Evolutionary conservation across 2,329 filamentous ascomycete genomes (phyloP), one percentile per base, ranked within the genome.

Genomic region (Pseudogymnoascus pannorum): DNA sequence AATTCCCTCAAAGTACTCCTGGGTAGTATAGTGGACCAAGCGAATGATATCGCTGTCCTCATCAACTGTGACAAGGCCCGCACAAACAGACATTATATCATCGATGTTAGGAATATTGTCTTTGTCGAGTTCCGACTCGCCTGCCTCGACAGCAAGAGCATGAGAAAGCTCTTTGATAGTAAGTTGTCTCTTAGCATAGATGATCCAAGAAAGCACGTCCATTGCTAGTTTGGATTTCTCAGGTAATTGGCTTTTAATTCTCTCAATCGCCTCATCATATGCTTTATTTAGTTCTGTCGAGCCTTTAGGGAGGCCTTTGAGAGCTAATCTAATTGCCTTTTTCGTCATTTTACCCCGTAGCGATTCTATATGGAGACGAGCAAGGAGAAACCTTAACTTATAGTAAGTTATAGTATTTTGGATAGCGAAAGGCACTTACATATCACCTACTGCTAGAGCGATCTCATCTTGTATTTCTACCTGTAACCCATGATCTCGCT

Each of bases 21-120:
- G 67, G 4, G 66, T 58, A 2, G 70, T 69, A 44, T 64, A 67
- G 60, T 71, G 70, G 3, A 69, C 64, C 5, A 71, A 57, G 9
- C 68, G 63, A 20, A 69, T 60, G 14, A 58, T 16, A 3, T 58
- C 7, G 14, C 54, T 58, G 9, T 58, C 29, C 14, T 33, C 6
- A 24, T 58, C 54, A 14, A 71, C 60, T 4, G 62, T 62, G 14
- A 65, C 31, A 7, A 62, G 69, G n/a, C 65, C 65, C 35, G 64
- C 48, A 35, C 70, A 68, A 20, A 71, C 33, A 2, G 62, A 64
- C 14, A 69, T 65, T 6, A 72, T 40, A 4, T 68, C 68, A 24
- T 61, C 61, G 14, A 33, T 24, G 3, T 36, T 14, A 2, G 16
- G 29, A 35, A 58, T 33, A 35, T 58, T 36, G n/a, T 58, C 54